Evolutionary conservation across 2,329 filamentous ascomycete genomes (phyloP), one percentile per base, ranked within the genome.

Genomic region (Thielaviopsis euricoi): DNA sequence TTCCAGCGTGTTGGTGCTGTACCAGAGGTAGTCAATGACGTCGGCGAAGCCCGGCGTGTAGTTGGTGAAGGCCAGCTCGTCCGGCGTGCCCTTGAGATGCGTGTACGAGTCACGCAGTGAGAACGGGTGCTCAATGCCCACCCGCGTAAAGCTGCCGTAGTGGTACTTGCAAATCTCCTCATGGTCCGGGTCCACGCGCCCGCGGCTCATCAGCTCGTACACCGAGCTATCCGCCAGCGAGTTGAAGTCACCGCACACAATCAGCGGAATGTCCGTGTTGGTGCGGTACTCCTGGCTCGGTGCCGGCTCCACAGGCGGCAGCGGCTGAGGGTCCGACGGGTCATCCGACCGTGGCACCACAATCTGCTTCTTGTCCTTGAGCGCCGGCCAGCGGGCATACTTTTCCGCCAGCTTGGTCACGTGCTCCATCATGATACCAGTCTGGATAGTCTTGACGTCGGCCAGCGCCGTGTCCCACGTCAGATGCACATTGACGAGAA

Each of bases 11-110:
- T 93, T 95, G 59, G 89, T 91, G 58, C 89, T 90, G 71, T 95
- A 98, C 89, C 90, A 97, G 66, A 98, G 89, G 71, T 97, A 96
- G 69, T 98, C 93, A 64, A 98, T 86, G 59, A 94, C 87, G 62
- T 89, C 90, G 55, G 82, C 81, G 72, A 96, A 98, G n/a, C 83
- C 82, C 1, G 93, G 90, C 15, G 89, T 94, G 71, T 97, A 98
- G 71, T 98, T 98, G 52, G 93, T 98, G 70, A 95, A 98, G 4
- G 83, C 82, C 64, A 97, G 74, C 68, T 95, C 88, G 59, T 89
- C 86, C 6, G 84, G 83, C 40, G 93, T 82, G 67, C 91, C 86
- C 62, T 85, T 85, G 56, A 95, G 85, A 62, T 86, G 81, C 40
- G 81, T 81, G 69, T 98, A 98, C 2, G 89, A 84, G 22, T 93